These are phyloP conservation scores for Curvularia lunata DNA, from an alignment of 2,329 filamentous ascomycete genomes.

Conservation along the genomic window DNA sequence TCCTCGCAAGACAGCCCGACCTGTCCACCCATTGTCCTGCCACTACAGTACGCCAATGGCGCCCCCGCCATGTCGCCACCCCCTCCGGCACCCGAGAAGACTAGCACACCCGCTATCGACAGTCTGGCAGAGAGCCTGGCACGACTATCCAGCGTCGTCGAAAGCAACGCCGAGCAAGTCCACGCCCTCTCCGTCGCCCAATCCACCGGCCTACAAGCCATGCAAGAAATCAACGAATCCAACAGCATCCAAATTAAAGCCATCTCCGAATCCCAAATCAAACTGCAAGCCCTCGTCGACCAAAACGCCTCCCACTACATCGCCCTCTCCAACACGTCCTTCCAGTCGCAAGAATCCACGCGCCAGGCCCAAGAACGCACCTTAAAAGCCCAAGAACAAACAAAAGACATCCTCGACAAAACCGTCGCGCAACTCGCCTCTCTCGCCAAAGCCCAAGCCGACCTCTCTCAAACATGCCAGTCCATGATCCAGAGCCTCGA, in stretches of 20 bases:
- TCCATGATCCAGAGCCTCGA: constrained; percentile 41
- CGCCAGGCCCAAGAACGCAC: constrained; percentile 36
- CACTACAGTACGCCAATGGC: constrained; percentile 39
- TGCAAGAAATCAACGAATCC: constrained; percentile 48
- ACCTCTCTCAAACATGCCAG: constrained; percentile 39
- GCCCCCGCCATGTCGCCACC: constrained; percentile 23
- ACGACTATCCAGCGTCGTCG: constrained; percentile 37
- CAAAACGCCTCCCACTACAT: constrained; percentile 47
- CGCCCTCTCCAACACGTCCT: constrained; percentile 42
- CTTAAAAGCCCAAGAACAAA: constrained; percentile 31
- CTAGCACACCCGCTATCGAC: constrained; percentile 27
- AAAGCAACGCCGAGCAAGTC: constrained; percentile 42
- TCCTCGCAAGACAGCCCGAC: constrained; percentile 34
- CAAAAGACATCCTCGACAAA: constrained; percentile 34
- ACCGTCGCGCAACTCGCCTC: constrained; percentile 39
- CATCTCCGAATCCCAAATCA: constrained; percentile 40
- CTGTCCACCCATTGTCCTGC: constrained; percentile 34
- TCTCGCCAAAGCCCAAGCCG: constrained; percentile 36
- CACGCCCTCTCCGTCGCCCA: constrained; percentile 44
- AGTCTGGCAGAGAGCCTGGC: constrained; percentile 34
- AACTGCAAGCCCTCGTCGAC: constrained; percentile 38
- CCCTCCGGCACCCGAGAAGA: constrained; percentile 12
- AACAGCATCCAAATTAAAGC: constrained; percentile 45
- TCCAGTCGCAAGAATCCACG: constrained; percentile 39
- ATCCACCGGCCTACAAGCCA: constrained; percentile 41